phyloP scores from a whole-genome alignment of 1,284 basidiomycete genomes.

The Cutaneotrichosporon curvatum region DNA sequence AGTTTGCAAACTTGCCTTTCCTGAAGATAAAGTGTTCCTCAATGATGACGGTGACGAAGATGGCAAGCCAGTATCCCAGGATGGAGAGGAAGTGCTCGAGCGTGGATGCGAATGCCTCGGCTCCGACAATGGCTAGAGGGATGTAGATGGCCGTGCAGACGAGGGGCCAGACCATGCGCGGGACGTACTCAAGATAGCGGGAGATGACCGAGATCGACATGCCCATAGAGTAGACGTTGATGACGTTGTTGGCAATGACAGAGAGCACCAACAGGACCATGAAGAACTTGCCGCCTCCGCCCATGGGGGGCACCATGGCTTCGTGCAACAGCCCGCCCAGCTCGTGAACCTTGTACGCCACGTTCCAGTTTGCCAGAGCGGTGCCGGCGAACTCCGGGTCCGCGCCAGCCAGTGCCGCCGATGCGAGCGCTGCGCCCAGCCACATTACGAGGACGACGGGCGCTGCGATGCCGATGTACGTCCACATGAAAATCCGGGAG shows the following conservation, averaged over 20 bases:
- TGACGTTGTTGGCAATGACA: slow-evolving; percentile 42
- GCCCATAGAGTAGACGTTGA: slow-evolving; percentile 39
- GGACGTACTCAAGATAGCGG: slow-evolving; percentile 36
- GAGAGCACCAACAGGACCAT: slow-evolving; percentile 38
- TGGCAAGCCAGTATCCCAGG: slow-evolving; percentile 40
- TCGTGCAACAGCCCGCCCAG: slow-evolving; percentile 44
- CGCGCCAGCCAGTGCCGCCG: slow-evolving; percentile 31
- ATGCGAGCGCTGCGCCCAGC: slow-evolving; percentile 40
- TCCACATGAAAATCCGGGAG: slow-evolving; percentile 41
- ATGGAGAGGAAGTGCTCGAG: slow-evolving; percentile 25
- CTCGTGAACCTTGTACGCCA: slow-evolving; percentile 25
- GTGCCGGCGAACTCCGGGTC: slow-evolving; percentile 2
- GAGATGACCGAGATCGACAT: slow-evolving; percentile 38
- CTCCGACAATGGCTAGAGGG: slow-evolving; percentile 42
- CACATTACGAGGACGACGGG: slow-evolving; percentile 43
- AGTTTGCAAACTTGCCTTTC: slow-evolving; percentile 30
- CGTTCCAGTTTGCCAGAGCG: slow-evolving; percentile 23
- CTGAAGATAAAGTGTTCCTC: slow-evolving; percentile 47
- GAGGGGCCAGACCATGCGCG: slow-evolving; percentile 42
- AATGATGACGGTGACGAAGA: slow-evolving; percentile 40
- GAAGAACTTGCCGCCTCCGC: slow-evolving; percentile 35
- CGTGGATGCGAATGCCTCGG: slow-evolving; percentile 33
- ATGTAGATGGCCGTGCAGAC: slow-evolving; percentile 42
- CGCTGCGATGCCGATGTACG: slow-evolving; percentile 41
- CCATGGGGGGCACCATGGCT: slow-evolving; percentile 35